These are phyloP conservation scores for Trichoderma harzianum DNA, from an alignment of 2,329 filamentous ascomycete species.

Conservation along the genomic window DNA sequence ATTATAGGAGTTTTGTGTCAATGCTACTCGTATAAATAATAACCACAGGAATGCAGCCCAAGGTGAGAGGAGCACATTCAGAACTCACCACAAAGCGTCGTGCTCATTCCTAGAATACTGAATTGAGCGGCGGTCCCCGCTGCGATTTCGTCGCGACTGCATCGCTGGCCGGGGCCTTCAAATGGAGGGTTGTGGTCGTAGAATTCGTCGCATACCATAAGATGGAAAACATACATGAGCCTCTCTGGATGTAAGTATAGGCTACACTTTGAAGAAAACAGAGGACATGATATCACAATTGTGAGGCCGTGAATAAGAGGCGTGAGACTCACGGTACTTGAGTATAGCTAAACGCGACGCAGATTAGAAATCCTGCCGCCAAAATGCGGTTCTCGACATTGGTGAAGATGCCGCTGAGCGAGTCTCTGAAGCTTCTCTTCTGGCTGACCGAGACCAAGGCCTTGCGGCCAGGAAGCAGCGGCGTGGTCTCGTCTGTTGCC, in stretches of 20 bases:
- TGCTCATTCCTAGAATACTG: constrained; percentile 63
- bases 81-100: constrained; percentile 58
- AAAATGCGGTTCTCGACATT: constrained; percentile 47
- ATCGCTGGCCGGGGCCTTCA: constrained; percentile 49
- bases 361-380: constrained; percentile 59
- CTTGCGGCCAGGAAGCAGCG: background rate
- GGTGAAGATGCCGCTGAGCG: constrained; percentile 20
- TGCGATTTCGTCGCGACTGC: constrained; percentile 59
- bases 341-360: constrained; percentile 47
- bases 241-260: constrained; percentile 26
- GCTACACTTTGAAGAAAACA: background rate
- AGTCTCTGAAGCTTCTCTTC: background rate
- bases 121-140: constrained; percentile 61
- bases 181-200: constrained; percentile 57
- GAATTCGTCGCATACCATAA: constrained; percentile 70
- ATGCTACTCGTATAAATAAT: background rate
- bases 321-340: constrained; percentile 43
- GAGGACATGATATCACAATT: background rate
- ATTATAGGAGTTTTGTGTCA: background rate
- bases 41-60: background rate
- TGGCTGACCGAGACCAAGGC: background rate
- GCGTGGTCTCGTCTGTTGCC: constrained; percentile 9
- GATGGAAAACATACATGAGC: constrained; percentile 62
- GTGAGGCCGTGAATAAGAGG: background rate
- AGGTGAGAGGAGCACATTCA: background rate